Percentiles rank a stretch among this genome's conserved stretches.
Conservation (phyloP, 2,329 filamentous ascomycete species). For the Sordariomycetes sp. region DNA sequence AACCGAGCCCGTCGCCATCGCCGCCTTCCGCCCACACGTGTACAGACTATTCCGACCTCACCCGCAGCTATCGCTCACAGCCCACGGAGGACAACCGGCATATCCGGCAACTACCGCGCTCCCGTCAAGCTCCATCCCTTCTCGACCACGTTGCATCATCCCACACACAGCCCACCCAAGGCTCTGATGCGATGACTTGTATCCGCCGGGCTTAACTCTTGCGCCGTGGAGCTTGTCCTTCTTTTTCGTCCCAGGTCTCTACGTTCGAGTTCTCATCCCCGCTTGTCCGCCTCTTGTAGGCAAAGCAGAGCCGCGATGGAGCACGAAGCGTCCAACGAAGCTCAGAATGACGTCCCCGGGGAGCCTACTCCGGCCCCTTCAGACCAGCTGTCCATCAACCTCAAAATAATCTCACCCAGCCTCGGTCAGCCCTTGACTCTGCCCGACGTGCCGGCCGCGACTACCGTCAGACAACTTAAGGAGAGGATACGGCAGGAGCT, state of each 20-base stretch:
- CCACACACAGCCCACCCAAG: too few species aligned
- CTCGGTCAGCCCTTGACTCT: constrained; percentile 38
- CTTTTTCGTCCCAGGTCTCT: background rate
- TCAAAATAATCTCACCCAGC: constrained; percentile 50
- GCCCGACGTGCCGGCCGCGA: constrained; percentile 32
- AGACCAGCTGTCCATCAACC: constrained; percentile 33
- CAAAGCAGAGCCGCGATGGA: background rate
- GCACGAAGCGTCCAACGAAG: background rate
- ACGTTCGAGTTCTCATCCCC: background rate
- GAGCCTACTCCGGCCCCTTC: constrained; percentile 9
- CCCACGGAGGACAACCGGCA: too few species aligned
- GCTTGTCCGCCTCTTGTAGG: background rate
- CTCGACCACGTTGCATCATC: too few species aligned
- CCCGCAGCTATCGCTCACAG: too few species aligned
- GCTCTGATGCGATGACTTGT: too few species aligned
- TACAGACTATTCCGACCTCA: too few species aligned
- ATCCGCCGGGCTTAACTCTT: too few species aligned
- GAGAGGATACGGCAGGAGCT: constrained; percentile 43
- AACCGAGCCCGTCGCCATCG: background rate
- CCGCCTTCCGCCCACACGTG: background rate
- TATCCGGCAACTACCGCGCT: too few species aligned
- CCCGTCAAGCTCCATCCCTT: too few species aligned
- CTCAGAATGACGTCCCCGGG: background rate
- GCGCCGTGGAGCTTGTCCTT: too few species aligned
- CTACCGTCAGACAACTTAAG: constrained; percentile 47